Evolutionary conservation across 208 protist genomes (phyloP), one percentile per base, ranked within the genome.

Genomic region (Trypanosoma conorhini): DNA sequence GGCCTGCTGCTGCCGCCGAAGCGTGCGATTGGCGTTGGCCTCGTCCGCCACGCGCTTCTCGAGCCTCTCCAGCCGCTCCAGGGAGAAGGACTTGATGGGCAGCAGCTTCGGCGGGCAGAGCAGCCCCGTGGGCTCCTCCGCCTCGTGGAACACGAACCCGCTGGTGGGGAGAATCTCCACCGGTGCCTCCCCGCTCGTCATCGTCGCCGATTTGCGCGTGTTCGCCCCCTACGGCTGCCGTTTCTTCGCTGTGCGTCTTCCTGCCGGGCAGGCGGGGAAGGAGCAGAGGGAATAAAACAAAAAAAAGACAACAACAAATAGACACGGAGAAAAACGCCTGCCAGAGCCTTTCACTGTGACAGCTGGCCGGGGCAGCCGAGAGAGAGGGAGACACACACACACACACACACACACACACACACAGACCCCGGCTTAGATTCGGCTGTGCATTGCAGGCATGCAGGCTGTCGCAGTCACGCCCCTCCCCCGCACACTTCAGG

Each of bases 41-140:
- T 91, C 87, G 33, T 77, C 70, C 17, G 54, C 54, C 7, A 89
- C n/a, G 50, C 87, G 83, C 57, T 85, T 89, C 72, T 98, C 96
- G 77, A 98, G 84, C 63, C 72, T 50, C 74, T 99, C 96, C 1
- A 99, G 79, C 54, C 93, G 92, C 73, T 97, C 84, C 21, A 99
- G 80, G 8, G 95, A 89, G 70, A 96, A 88, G n/a, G 94, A 98
- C 76, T 99, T 99, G 74, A 99, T 94, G 33, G 97, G 93, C 72
- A 99, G 89, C 38, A 99, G 88, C 78, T 99, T 99, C 3, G 97
- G 97, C 74, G 98, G 97, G 81, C 96, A 98, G 21, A 99, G 81
- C 22, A 98, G 71, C 58, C 90, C 86, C 50, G 70, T 84, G 40
- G 98, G 80, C 22, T 83, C 82, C 24, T 85, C 85, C 26, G 73